Percentiles rank a stretch among this genome's conserved stretches.
These are phyloP conservation scores for Vicia faba DNA, from an alignment of 306 rosid genomes.

Conservation along the genomic window DNA sequence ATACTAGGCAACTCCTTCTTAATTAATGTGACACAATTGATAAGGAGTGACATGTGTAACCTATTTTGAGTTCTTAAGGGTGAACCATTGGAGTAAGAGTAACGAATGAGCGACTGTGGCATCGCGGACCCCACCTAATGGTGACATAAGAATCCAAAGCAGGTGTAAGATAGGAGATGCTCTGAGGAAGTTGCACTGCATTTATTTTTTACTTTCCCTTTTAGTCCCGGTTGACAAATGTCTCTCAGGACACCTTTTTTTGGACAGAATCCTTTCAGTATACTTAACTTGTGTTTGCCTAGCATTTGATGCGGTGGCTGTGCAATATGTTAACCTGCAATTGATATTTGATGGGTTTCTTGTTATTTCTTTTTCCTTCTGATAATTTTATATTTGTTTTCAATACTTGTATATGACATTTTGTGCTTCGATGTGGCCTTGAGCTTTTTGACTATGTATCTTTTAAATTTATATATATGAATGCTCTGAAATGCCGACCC, in stretches of 20 bases:
- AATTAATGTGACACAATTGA: not conserved
- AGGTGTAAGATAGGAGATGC: not conserved
- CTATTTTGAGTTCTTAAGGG: not conserved
- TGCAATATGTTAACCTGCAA: slow-evolving; percentile 13
- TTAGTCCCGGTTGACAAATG: not conserved
- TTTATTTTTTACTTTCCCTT: not conserved
- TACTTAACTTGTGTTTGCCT: slow-evolving; percentile 3
- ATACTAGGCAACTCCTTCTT: not conserved
- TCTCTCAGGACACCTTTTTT: not conserved
- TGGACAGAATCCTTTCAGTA: not conserved
- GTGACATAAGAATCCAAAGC: not conserved
- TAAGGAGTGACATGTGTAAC: not conserved
- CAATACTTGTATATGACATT: not conserved
- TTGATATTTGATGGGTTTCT: no score
- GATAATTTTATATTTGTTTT: slow-evolving; percentile 10
- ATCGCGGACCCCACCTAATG: not conserved
- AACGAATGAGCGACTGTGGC: not conserved
- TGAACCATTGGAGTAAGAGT: not conserved
- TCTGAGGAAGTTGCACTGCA: slow-evolving; percentile 15
- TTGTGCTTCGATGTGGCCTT: not conserved
- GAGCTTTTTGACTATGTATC: not conserved
- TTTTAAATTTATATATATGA: not conserved
- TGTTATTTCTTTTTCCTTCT: slow-evolving; percentile 15
- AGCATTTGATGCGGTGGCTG: slow-evolving; percentile 5
- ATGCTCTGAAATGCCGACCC: slow-evolving; percentile 9